Base-by-base conservation (phyloP, 129 eudicot species). In the Sambucus nigra region DNA sequence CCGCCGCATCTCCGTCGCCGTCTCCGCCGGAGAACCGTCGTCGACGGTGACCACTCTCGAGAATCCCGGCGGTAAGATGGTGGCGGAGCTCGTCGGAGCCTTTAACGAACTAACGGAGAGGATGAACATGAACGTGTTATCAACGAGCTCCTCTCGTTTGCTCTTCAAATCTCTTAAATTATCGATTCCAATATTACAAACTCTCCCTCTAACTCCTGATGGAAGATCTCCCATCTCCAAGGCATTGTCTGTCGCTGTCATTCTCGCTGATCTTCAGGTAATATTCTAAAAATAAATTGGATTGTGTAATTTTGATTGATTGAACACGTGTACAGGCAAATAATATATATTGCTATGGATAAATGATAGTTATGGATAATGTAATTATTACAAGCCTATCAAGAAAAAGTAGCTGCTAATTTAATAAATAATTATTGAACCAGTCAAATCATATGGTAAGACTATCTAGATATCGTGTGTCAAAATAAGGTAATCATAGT, bases 221-320 rank as follows among this genome's bases (percentile, higher is more conserved):
- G 94, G 92, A 12, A 83, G 94, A 9, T 78, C 94, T 5, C 87
- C 87, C 1, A 80, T 88, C 51, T 72, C 87, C 27, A 73, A 70
- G 33, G 87, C 93, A 15, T 58, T 88, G 22, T 80, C 94, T 22
- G 62, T 81, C 8, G 97, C 94, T 38, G 63, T 84, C 31, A 70
- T 84, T 5, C 87, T 83, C 54, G 94, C 94, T 45, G 87, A 88
- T 78, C 92, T 88, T 56, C 92, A 88, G 95, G 94, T 80, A 55
- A 29, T 53, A n/a, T n/a, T n/a, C n/a, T n/a, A n/a, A n/a, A n/a
- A n/a, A n/a, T n/a, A n/a, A n/a, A n/a, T n/a, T n/a, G n/a, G n/a
- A n/a, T n/a, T n/a, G n/a, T n/a, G n/a, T n/a, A n/a, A n/a, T n/a
- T n/a, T n/a, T n/a, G n/a, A n/a, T n/a, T n/a, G n/a, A n/a, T n/a